phyloP scores from a whole-genome alignment of 345 rosid species.

The Eucalyptus camaldulensis region DNA sequence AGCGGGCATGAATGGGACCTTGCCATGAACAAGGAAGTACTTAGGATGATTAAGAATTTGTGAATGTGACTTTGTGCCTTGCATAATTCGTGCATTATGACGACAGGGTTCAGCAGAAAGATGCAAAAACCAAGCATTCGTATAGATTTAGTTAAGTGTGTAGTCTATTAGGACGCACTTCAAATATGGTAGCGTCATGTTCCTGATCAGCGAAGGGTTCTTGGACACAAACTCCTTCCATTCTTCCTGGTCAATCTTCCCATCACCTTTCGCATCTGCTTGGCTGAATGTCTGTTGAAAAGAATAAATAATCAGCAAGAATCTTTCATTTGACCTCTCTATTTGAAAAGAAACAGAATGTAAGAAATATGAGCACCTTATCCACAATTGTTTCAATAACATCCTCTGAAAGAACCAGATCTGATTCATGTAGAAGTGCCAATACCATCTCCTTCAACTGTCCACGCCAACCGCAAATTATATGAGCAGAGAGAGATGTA shows the following conservation, averaged over 20 bases:
- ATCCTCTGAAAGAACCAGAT: constrained; percentile 57
- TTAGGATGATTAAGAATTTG: not conserved
- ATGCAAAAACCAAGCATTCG: not conserved
- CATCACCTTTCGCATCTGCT: constrained; percentile 64
- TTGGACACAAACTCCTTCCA: constrained; percentile 73
- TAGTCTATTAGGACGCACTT: constrained; percentile 27
- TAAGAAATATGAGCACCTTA: constrained; percentile 27
- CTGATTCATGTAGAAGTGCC: constrained; percentile 85
- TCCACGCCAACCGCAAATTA: not conserved
- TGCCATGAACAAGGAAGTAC: not conserved
- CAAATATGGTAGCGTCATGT: constrained; percentile 88
- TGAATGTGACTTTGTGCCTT: not conserved
- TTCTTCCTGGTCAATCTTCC: constrained; percentile 75
- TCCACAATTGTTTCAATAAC: constrained; percentile 60
- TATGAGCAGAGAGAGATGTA: not conserved
- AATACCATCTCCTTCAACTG: constrained; percentile 94
- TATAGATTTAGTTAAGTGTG: not conserved
- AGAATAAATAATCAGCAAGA: not conserved
- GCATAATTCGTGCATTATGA: not conserved
- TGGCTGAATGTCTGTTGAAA: constrained; percentile 46
- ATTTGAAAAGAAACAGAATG: not conserved
- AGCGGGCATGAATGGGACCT: not conserved
- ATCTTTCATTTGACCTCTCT: not conserved
- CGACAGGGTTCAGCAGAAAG: not conserved
- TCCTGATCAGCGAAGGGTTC: constrained; percentile 77